Base-by-base conservation (phyloP, 306 rosid species). In the Quercus cerris region DNA sequence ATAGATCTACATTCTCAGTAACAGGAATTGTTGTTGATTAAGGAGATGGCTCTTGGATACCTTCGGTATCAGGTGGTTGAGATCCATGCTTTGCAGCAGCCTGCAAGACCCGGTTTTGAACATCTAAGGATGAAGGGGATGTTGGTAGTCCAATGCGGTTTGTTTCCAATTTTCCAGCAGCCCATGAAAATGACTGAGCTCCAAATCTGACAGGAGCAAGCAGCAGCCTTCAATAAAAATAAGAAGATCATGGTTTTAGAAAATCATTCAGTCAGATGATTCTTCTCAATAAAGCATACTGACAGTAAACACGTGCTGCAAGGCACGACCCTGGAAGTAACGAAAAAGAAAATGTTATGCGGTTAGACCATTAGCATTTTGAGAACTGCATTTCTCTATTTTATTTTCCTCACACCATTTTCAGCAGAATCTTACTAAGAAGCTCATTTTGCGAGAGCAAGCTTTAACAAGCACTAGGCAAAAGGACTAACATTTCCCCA, bases 71-170 rank as follows among this genome's bases (percentile, higher is more conserved):
- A 9, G 96, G 87, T 22, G 98, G 98, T 77, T 93, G 92, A 77
- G 98, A 93, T 89, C 93, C 93, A 79, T 95, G 99, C 83, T 90
- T 95, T 1, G 99, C 99, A 9, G 99, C 99, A 8, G 97, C 98
- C 85, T 95, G 99, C 82, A 93, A 82, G 14, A 95, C 99, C 78
- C 99, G 84, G 84, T 83, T 95, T 78, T 90, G 97, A 77, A 93
- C 99, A 86, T 88, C 98, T 23, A 82, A 70, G 19, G 99, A 95
- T 30, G 98, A 95, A 41, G 99, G 99, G 56, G 99, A 91, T 17
- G 99, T 95, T 15, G 98, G 95, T 54, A 95, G 78, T 63, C 99
- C 99, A 41, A 86, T 55, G 76, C 97, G 77, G 51, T 93, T 95
- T 3, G 95, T 86, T 79, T 91, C 99, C 76, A 91, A 68, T 85